Base-by-base conservation (phyloP, 306 rosid species). In the Echinosophora koreensis region DNA sequence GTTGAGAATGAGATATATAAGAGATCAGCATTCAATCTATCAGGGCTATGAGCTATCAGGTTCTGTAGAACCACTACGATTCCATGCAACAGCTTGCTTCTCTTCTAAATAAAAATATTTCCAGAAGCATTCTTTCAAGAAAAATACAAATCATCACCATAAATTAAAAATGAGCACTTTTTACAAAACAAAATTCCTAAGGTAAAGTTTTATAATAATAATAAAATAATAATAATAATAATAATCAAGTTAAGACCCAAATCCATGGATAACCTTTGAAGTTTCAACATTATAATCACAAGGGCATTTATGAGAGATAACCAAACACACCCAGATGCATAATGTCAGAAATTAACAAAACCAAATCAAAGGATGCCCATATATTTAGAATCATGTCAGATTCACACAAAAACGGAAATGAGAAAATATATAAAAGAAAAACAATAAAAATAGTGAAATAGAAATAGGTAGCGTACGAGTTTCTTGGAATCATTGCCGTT, bases 401-500 rank as follows among this genome's bases (percentile, higher is more conserved):
- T 18, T 49, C 49, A 68, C 17, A 65, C n/a, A 63, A 2, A 57
- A 47, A 73, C 62, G 66, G 8, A 3, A 13, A 1, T 17, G 15
- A 49, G 0, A 16, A 0, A 18, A 18, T 39, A 3, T 38, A 11
- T 16, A 8, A 17, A 5, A 1, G 2, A 37, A 30, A 7, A 44
- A 5, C n/a, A n/a, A n/a, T n/a, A n/a, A n/a, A n/a, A n/a, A n/a
- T n/a, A n/a, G n/a, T n/a, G n/a, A n/a, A n/a, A n/a, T n/a, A n/a
- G n/a, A n/a, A n/a, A 30, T 30, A 30, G 3, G 37, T 2, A 17
- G 65, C 38, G 9, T 38, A 90, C 91, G 84, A 92, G 88, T 55
- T 86, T 90, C 51, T 90, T 90, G 71, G 87, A 77, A 13, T 87
- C 90, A 47, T 90, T 92, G 61, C 82, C 97, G 75, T 73, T 86